phyloP scores from a whole-genome alignment of 1,139 yeast genomes.

The Hyphopichia burtonii region DNA sequence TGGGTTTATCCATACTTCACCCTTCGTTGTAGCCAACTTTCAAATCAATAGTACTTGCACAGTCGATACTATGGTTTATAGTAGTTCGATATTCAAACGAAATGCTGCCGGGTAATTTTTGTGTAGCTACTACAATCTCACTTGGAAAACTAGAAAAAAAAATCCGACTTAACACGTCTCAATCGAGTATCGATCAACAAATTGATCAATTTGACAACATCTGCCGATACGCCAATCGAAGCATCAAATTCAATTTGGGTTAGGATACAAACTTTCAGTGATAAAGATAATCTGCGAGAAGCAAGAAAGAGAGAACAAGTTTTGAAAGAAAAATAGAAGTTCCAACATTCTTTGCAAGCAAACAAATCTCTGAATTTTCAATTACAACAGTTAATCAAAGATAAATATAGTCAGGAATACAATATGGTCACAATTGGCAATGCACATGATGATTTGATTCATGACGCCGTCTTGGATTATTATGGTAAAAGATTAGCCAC shows the following conservation, averaged over 20 bases:
- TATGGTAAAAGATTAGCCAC: slow-evolving; percentile 95
- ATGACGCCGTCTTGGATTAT: slow-evolving; percentile 95
- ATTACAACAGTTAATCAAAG: too few relatives aligned
- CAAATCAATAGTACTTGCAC: too few relatives aligned
- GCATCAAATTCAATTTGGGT: too few relatives aligned
- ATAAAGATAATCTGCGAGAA: too few relatives aligned
- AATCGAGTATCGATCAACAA: neutral
- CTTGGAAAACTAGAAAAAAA: neutral
- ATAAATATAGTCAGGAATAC: neutral
- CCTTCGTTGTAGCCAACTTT: neutral
- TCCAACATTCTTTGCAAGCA: too few relatives aligned
- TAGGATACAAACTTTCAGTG: too few relatives aligned
- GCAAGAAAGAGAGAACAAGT: too few relatives aligned
- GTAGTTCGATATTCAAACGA: neutral
- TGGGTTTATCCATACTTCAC: slow-evolving; percentile 18
- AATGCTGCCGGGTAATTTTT: slow-evolving; percentile 1
- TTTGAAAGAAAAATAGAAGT: too few relatives aligned
- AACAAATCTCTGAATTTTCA: too few relatives aligned
- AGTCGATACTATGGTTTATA: neutral
- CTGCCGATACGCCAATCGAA: too few relatives aligned
- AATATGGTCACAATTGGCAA: slow-evolving; percentile 70
- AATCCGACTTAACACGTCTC: slow-evolving; percentile 2
- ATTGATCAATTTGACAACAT: neutral
- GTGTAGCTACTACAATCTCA: neutral
- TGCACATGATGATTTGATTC: slow-evolving; percentile 87